Base-by-base conservation (phyloP, 352 stramenopile species). In the Pythium periplocum region DNA sequence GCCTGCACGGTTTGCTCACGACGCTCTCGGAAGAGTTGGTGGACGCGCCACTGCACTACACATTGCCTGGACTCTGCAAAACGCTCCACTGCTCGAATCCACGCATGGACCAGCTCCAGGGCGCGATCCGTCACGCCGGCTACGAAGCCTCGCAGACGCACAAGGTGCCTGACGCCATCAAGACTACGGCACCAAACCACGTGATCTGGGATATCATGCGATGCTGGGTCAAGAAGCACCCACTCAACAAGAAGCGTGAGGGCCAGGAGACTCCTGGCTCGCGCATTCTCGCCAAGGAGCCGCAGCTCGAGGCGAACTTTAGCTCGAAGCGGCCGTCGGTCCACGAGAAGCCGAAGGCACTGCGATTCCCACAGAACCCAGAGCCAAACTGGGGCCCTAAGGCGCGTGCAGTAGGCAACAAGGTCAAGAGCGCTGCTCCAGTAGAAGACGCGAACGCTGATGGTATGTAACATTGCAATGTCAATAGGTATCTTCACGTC, bases 151-250 rank as follows among this genome's bases (percentile, higher is more conserved):
- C 95, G 59, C 95, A 98, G 56, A 98, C 97, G 58, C 97, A 99
- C 75, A 99, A 99, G 66, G 93, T 99, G 17, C 96, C 97, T 0
- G 77, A 97, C 34, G 97, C 97, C 37, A 80, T 99, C 55, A 99
- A 99, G 77, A 99, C 97, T 2, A 94, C 97, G 68, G 97, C 97
- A 17, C 97, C 97, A 3, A 97, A 96, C 67, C 71, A 96, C 53
- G 88, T 99, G 5, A 76, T 99, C 47, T 99, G 96, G 95, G 97
- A 99, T 71, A 92, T 99, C 53, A 92, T 99, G 75, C 78, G 96
- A 59, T 93, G 82, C 57, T 99, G 94, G 93, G 93, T 96, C 9
- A 96, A 97, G 66, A 86, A 97, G 52, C 78, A 98, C 77, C 96
- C 95, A 26, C 65, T 98, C 30, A 86, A 87, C 59, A 92, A 92